A percentile compares a stretch with the other conserved stretches of the same genome.
phyloP scores from a whole-genome alignment of 2,329 filamentous ascomycete genomes.

The Fusarium sp. region DNA sequence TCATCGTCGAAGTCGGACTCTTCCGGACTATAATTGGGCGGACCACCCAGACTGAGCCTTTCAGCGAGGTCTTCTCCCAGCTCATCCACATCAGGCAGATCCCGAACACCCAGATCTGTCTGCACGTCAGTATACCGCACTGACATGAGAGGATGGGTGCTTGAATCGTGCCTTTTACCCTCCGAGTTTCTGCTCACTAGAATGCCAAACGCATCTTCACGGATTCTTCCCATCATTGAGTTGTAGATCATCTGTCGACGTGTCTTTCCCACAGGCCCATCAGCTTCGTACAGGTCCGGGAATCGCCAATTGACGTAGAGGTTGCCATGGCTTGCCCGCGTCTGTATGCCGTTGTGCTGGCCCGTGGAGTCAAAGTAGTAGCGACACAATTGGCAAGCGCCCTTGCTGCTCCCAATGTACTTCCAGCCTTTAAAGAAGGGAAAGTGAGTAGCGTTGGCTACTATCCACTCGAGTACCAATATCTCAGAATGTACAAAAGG shows the following conservation, averaged over 20 bases:
- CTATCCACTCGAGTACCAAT: slow-evolving; percentile 50
- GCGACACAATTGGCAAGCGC: slow-evolving; percentile 57
- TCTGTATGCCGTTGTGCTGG: slow-evolving; percentile 41
- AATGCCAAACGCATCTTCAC: slow-evolving; percentile 49
- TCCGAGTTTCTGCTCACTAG: slow-evolving; percentile 48
- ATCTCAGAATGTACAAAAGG: slow-evolving; percentile 58
- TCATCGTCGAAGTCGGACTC: slow-evolving; percentile 39
- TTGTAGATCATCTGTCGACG: slow-evolving; percentile 46
- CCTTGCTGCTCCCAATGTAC: slow-evolving; percentile 61
- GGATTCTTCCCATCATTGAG: slow-evolving; percentile 48
- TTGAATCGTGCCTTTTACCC: slow-evolving; percentile 54
- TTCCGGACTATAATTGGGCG: slow-evolving; percentile 1
- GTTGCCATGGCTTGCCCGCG: slow-evolving; percentile 55
- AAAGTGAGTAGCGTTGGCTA: slow-evolving; percentile 26
- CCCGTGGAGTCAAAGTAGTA: slow-evolving; percentile 54
- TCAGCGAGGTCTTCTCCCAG: slow-evolving; percentile 28
- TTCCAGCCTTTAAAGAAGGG: slow-evolving; percentile 53
- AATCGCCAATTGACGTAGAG: slow-evolving; percentile 58
- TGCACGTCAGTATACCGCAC: slow-evolving; percentile 24
- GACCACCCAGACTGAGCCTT: slow-evolving; percentile 17
- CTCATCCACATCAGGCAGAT: slow-evolving; percentile 32
- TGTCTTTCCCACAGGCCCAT: slow-evolving; percentile 9
- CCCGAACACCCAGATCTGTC: slow-evolving; percentile 22
- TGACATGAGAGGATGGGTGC: slow-evolving; percentile 40
- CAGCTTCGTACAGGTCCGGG: slow-evolving; percentile 51